A percentile compares a stretch with the other conserved stretches of the same genome.
Conservation (phyloP, 352 stramenopile genomes). For the Globisporangium polare region DNA sequence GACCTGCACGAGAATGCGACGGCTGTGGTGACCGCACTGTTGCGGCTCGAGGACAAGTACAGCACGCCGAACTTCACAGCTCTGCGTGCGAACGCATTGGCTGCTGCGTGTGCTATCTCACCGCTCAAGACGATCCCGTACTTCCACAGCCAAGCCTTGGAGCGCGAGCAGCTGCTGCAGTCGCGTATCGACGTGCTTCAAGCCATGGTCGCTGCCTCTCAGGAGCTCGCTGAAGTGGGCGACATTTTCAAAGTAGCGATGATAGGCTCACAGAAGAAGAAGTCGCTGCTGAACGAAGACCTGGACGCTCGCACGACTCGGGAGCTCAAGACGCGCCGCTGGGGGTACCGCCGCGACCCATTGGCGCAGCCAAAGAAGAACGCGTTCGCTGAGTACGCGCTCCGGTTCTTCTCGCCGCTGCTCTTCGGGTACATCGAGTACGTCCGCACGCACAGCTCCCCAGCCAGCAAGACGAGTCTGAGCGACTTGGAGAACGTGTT, state of each 20-base stretch:
- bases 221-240: slow-evolving; percentile 64
- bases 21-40: slow-evolving; percentile 44
- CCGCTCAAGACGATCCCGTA: slow-evolving; percentile 44
- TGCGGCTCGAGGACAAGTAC: slow-evolving; percentile 76
- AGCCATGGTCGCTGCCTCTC: slow-evolving; percentile 45
- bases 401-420: slow-evolving; percentile 73
- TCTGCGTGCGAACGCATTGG: slow-evolving; percentile 43
- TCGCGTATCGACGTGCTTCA: slow-evolving; percentile 64
- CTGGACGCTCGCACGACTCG: slow-evolving; percentile 43
- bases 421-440: slow-evolving; percentile 73
- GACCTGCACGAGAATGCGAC: slow-evolving; percentile 62
- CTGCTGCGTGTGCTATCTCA: slow-evolving; percentile 42
- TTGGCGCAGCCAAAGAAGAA: slow-evolving; percentile 48
- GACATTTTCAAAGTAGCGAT: slow-evolving; percentile 16
- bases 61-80: slow-evolving; percentile 48
- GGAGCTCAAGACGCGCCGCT: slow-evolving; percentile 60
- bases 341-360: slow-evolving; percentile 61
- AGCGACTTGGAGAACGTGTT: slow-evolving; percentile 68
- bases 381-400: slow-evolving; percentile 50
- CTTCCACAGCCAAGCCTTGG: slow-evolving; percentile 56
- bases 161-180: slow-evolving; percentile 73
- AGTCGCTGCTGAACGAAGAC: slow-evolving; percentile 45
- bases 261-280: slow-evolving; percentile 11
- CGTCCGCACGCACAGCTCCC: slow-evolving; percentile 22
- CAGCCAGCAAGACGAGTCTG: slow-evolving; percentile 14